A percentile compares a stretch with the other conserved stretches of the same genome.
Evolutionary conservation across 208 protist species (phyloP).

Genomic region (Acanthamoeba divionensis): DNA sequence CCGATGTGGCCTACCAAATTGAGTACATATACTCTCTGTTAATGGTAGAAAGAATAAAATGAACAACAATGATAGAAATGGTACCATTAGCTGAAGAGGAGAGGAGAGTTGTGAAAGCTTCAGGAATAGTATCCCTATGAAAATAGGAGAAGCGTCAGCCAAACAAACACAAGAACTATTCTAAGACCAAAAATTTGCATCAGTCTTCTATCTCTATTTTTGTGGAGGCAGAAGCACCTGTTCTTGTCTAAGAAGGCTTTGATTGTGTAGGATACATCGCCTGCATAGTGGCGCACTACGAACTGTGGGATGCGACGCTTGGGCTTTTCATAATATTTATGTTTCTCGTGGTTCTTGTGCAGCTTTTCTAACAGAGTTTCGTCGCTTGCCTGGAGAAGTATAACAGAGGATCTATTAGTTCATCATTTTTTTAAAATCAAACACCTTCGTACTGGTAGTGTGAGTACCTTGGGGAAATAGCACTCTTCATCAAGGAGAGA

Average conservation of each 20-base stretch:
- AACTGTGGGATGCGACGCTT: slow-evolving; percentile 62
- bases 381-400: slow-evolving; percentile 57
- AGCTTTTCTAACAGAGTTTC: slow-evolving; percentile 71
- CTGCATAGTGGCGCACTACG: slow-evolving; percentile 90
- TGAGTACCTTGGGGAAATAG: slow-evolving; percentile 79
- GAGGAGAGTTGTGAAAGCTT: not conserved
- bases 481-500: slow-evolving; percentile 74
- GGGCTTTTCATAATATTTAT: slow-evolving; percentile 59
- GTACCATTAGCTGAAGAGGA: not conserved
- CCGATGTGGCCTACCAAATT: no score
- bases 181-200: no score
- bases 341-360: slow-evolving; percentile 67
- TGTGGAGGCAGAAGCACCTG: no score
- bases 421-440: no score
- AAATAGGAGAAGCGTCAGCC: no score
- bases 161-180: no score
- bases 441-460: slow-evolving; percentile 80
- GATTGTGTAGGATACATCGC: slow-evolving; percentile 76
- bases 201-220: no score
- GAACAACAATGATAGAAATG: no score
- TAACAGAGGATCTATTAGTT: not conserved
- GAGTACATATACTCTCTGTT: no score
- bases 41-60: no score
- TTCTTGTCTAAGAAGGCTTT: slow-evolving; percentile 92
- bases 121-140: slow-evolving; percentile 27